Evolutionary conservation across 768 basidiomycete species (phyloP), one percentile per base, ranked within the genome.

Genomic region (Suillus brevipes): DNA sequence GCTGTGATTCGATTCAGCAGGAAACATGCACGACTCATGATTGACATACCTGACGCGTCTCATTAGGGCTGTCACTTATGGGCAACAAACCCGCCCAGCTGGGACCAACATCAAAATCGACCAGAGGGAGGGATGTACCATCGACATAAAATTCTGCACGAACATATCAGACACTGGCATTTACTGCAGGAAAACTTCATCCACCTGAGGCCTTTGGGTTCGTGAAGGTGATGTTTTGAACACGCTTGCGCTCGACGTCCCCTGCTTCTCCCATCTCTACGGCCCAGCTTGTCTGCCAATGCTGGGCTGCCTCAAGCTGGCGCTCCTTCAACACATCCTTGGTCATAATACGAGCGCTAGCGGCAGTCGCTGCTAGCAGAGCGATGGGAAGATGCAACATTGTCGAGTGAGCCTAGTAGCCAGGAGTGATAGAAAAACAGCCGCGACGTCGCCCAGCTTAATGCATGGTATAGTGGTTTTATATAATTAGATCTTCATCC

Each of bases 1-100:
- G 82, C 89, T 92, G 62, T 0, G 18, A 47, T n/a, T 25, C 36
- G 36, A 25, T 14, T 62, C 38, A 45, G 36, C 0, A 10, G 37
- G 14, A 2, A n/a, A 13, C 43, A 37, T 31, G 8, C 4, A 34
- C 16, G 9, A 34, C 6, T 6, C 50, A 25, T 7, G 1, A 20
- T 50, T 38, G 64, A 18, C 60, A 28, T 25, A 88, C 89, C 83
- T 91, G 81, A 52, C 90, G 83, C 6, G 88, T 89, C 75, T 92
- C 91, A 55, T 89, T 80, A 12, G 80, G 47, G 9, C 80, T 75
- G 38, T 73, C 71, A 66, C 89, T 91, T 62, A 92, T 91, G 3
- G 91, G 91, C 61, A 92, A 70, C 28, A 92, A 77, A 9, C 91
- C 91, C 4, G 89, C 78, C 89, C 89, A 92, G 67, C 88, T 89